These are phyloP conservation scores for Metarhizium rileyi DNA, from an alignment of 2,329 filamentous ascomycete species.

Conservation along the genomic window DNA sequence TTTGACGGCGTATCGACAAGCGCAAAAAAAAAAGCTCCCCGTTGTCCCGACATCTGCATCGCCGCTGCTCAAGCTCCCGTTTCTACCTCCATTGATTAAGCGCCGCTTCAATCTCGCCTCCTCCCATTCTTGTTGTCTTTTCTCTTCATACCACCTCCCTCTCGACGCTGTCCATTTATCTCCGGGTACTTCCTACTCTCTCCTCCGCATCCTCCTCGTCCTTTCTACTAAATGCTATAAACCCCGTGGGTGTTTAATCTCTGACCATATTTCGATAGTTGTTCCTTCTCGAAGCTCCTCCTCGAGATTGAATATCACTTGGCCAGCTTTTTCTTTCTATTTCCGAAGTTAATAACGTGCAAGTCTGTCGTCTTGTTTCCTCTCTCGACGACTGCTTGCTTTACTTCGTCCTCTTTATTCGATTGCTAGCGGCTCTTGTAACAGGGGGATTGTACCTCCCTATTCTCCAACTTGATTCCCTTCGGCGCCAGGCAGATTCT, in stretches of 20 bases:
- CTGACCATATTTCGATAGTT: neutral
- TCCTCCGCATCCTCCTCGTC: neutral
- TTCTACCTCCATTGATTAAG: neutral
- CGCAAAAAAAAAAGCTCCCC: conserved; percentile 5
- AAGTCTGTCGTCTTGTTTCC: conserved; percentile 5
- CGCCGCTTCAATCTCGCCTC: neutral
- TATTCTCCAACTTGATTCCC: conserved; percentile 12
- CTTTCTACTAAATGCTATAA: neutral
- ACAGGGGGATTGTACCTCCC: conserved; percentile 9
- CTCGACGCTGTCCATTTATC: neutral
- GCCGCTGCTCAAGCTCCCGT: neutral
- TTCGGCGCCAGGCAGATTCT: conserved; percentile 6
- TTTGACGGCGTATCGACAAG: conserved; percentile 8
- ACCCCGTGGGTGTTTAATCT: neutral
- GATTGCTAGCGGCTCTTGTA: conserved; percentile 3
- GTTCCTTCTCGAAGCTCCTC: conserved; percentile 7
- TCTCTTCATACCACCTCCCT: no score
- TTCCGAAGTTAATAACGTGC: neutral
- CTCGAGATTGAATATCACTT: conserved; percentile 4
- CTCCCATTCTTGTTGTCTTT: neutral
- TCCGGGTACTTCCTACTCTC: neutral
- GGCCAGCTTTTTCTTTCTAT: neutral
- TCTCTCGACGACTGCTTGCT: conserved; percentile 3
- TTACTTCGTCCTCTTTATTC: neutral
- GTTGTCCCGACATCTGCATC: neutral